Evolutionary conservation across 441 rosid species (phyloP).

Genomic region (Rhodomyrtus psidioides): DNA sequence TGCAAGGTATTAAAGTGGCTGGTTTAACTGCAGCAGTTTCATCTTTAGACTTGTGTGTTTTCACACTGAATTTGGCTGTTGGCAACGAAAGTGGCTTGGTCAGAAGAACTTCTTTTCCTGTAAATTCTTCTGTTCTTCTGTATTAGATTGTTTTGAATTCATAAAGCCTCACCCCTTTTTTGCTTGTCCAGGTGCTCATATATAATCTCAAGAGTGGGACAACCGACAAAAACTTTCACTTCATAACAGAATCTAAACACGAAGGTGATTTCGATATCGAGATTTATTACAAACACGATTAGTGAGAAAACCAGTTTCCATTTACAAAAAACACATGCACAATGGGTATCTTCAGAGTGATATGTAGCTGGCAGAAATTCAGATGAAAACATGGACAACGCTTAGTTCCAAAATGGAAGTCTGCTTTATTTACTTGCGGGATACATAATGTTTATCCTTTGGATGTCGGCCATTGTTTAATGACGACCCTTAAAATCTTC

Average conservation of each 20-base stretch:
- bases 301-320: not conserved
- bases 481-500: not conserved
- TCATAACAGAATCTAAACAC: conserved; percentile 31
- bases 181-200: conserved; percentile 33
- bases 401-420: not conserved
- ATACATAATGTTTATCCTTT: not conserved
- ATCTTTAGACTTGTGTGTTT: conserved; percentile 37
- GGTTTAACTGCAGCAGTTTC: conserved; percentile 41
- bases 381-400: not conserved
- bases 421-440: not conserved
- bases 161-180: not conserved
- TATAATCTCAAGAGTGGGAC: conserved; percentile 31
- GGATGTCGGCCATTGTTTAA: not conserved
- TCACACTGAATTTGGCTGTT: conserved; percentile 49
- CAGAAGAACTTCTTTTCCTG: conserved; percentile 13
- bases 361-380: not conserved
- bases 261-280: conserved; percentile 34
- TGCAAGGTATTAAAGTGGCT: conserved; percentile 30
- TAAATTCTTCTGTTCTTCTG: not conserved
- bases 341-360: not conserved
- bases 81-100: conserved; percentile 64
- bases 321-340: not conserved
- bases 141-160: not conserved
- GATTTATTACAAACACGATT: not conserved
- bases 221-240: conserved; percentile 23